Percentiles rank a stretch among this genome's conserved stretches.
phyloP scores from a whole-genome alignment of 1,284 basidiomycete species.

The Pascua sp. region DNA sequence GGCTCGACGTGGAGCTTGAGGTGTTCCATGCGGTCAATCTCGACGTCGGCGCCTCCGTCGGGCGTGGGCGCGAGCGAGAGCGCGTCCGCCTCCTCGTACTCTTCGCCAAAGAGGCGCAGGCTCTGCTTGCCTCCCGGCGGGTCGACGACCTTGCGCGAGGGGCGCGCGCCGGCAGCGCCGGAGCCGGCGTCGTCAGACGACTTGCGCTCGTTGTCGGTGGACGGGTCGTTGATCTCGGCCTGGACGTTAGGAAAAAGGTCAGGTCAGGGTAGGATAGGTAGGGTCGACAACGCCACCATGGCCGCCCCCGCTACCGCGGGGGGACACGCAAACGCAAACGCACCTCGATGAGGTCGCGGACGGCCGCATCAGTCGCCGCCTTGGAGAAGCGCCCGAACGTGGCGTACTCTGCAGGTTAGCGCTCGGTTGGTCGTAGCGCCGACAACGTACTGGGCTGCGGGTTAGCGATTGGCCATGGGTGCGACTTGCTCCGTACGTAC shows the following conservation, averaged over 20 bases:
- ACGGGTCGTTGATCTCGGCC: conserved; percentile 49
- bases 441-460: conserved; percentile 35
- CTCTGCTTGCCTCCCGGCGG: conserved; percentile 45
- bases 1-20: conserved; percentile 44
- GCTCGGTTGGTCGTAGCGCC: neutral
- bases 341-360: conserved; percentile 49
- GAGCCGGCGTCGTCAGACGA: conserved; percentile 30
- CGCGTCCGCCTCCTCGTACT: conserved; percentile 48
- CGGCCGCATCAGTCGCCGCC: conserved; percentile 48
- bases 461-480: neutral
- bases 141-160: conserved; percentile 46
- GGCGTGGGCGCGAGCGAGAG: conserved; percentile 44
- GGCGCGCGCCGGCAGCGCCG: conserved; percentile 34
- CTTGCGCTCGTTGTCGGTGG: conserved; percentile 27
- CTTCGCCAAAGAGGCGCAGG: conserved; percentile 39
- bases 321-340: conserved; percentile 2
- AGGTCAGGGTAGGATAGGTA: neutral
- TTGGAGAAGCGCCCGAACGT: conserved; percentile 47
- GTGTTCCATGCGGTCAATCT: conserved; percentile 43
- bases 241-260: conserved; percentile 8
- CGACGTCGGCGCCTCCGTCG: conserved; percentile 40
- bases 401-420: conserved; percentile 44
- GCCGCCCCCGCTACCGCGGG: no score
- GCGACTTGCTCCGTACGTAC: conserved; percentile 5
- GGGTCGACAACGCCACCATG: no score